Base-by-base conservation (phyloP, 352 stramenopile species). In the Globisporangium uncinulatum region DNA sequence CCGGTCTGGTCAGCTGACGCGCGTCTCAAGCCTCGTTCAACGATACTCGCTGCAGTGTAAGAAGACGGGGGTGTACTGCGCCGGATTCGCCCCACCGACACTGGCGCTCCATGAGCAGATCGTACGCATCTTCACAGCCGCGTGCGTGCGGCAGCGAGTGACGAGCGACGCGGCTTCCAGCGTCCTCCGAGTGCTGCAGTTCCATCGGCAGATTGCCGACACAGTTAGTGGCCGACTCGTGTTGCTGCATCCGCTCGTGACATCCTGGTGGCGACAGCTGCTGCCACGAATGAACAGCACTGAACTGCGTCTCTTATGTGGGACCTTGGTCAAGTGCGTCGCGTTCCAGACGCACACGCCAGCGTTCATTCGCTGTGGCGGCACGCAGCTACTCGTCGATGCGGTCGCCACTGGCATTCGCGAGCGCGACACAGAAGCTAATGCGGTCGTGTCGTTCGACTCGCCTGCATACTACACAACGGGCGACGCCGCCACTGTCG, bases 61-160 rank as follows among this genome's bases (percentile, higher is more conserved):
- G 42, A 56, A 46, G 7, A 63, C 34, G 4, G 63, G 63, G 2
- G 57, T 69, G 8, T 69, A 60, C 42, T 66, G 57, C 46, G 43
- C 51, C 7, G 63, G 63, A 21, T 47, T 53, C 8, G 62, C 62
- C 13, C 63, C 63, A 0, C 4, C 24, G 1, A 44, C 54, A 4
- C 17, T 36, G 2, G 58, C 56, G 4, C 32, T 59, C 9, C 37
- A 63, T 19, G 29, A 60, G 8, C 42, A 46, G 14, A 65, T 69
- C 31, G 14, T 69, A n/a, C 47, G 50, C 8, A 62, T 66, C 19
- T 62, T 69, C 31, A 43, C 37, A 1, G 34, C 5, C 2, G 57
- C 52, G 4, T 64, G 62, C 46, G 45, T 19, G 34, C 61, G n/a
- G 5, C 6, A 9, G 19, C 11, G 17, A 32, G 9, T 32, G 34